A percentile compares a stretch with the other conserved stretches of the same genome.
Evolutionary conservation across 2,329 filamentous ascomycete species (phyloP).

Genomic region (Ophiocordyceps polyrhachis-furcata): DNA sequence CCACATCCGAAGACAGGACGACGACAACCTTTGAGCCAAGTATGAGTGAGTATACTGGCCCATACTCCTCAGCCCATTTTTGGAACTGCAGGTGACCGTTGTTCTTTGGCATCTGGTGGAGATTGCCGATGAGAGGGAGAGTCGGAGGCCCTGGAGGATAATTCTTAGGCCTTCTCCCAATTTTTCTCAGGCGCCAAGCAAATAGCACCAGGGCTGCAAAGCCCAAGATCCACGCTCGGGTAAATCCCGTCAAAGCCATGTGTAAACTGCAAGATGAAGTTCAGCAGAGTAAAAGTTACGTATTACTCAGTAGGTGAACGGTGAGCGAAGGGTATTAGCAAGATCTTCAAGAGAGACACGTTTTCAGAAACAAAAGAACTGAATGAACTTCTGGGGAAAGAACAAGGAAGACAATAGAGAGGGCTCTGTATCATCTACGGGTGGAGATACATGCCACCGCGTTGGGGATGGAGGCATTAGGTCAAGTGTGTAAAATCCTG

Average conservation of each 20-base stretch:
- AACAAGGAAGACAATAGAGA: not conserved
- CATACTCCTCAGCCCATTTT: conserved; percentile 32
- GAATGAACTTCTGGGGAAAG: not conserved
- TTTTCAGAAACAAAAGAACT: not conserved
- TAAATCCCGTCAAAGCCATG: not conserved
- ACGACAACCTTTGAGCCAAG: conserved; percentile 27
- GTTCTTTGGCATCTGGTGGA: conserved; percentile 26
- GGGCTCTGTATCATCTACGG: not conserved
- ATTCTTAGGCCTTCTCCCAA: not conserved
- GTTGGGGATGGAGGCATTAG: too few species aligned
- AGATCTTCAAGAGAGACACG: too few species aligned
- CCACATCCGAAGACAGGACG: conserved; percentile 23
- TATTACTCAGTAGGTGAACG: too few species aligned
- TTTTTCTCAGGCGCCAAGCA: not conserved
- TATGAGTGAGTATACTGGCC: conserved; percentile 31
- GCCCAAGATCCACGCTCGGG: not conserved
- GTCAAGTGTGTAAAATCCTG: not conserved
- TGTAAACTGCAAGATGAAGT: not conserved
- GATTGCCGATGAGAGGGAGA: conserved; percentile 29
- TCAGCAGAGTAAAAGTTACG: not conserved
- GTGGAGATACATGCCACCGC: not conserved
- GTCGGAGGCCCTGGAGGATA: conserved; percentile 30
- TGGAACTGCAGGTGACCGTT: conserved; percentile 26
- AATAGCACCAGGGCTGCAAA: not conserved
- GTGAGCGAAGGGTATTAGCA: too few species aligned